A percentile compares a stretch with the other conserved stretches of the same genome.
Evolutionary conservation across 169 alveolate species (phyloP).

Genomic region (Eimeria maxima): DNA sequence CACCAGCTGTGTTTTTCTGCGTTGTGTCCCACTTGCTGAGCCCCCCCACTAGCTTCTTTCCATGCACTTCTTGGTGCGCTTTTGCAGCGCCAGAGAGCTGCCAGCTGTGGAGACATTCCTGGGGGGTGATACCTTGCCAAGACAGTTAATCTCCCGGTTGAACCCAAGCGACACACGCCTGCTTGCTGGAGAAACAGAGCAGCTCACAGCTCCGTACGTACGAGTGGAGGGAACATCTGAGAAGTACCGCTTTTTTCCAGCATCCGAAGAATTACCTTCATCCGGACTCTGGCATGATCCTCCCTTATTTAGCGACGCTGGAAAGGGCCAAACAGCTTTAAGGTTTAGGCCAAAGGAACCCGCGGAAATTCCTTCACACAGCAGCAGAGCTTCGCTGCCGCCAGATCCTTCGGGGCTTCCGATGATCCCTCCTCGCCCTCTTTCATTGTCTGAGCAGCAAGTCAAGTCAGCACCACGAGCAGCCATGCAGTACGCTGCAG

Average conservation of each 20-base stretch:
- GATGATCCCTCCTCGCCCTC: slow-evolving; percentile 53
- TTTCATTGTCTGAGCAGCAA: slow-evolving; percentile 48
- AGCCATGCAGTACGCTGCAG: slow-evolving; percentile 43
- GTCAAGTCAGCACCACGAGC: slow-evolving; percentile 45
- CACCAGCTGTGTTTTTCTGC: neutral
- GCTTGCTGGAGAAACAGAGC: slow-evolving; percentile 75
- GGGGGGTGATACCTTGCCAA: slow-evolving; percentile 65
- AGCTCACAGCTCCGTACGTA: slow-evolving; percentile 54
- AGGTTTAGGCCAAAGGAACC: slow-evolving; percentile 24
- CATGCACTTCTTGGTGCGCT: neutral
- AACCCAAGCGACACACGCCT: slow-evolving; percentile 67
- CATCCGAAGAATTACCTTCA: slow-evolving; percentile 60
- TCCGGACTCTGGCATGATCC: slow-evolving; percentile 79
- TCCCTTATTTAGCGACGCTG: slow-evolving; percentile 41
- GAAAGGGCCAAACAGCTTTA: slow-evolving; percentile 69
- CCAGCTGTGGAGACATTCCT: slow-evolving; percentile 29
- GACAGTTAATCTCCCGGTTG: slow-evolving; percentile 63
- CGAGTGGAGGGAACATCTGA: slow-evolving; percentile 77
- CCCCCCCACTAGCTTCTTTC: neutral
- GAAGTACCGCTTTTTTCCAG: slow-evolving; percentile 12
- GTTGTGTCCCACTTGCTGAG: too few species aligned
- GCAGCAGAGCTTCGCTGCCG: slow-evolving; percentile 6
- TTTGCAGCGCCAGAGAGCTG: slow-evolving; percentile 44
- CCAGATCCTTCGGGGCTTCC: slow-evolving; percentile 73
- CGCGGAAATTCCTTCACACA: neutral